Percentiles rank a stretch among this genome's conserved stretches.
Evolutionary conservation across 2,329 filamentous ascomycete species (phyloP).

Genomic region (Neodidymelliopsis sp.): DNA sequence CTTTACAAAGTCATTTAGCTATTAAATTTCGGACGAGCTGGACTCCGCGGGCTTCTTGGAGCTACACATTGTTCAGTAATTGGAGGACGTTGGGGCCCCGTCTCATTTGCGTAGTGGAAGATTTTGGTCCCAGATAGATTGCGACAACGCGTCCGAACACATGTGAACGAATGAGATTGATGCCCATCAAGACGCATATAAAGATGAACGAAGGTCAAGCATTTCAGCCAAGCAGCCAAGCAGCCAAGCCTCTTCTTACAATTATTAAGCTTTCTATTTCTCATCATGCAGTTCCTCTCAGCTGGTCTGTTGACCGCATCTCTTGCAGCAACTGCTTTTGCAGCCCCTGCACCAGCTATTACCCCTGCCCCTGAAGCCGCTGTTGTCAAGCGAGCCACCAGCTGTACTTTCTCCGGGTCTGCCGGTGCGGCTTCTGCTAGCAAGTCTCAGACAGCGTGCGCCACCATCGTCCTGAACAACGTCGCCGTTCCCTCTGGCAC

Average conservation of each 20-base stretch:
- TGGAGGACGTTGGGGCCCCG: slow-evolving; percentile 11
- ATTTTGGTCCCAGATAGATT: slow-evolving; percentile 13
- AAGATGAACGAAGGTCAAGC: slow-evolving; percentile 17
- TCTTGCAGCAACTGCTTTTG: slow-evolving; percentile 30
- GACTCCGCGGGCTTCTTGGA: not conserved
- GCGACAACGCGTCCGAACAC: not conserved
- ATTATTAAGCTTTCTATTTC: slow-evolving; percentile 8
- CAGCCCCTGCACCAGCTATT: slow-evolving; percentile 34
- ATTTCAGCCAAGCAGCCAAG: slow-evolving; percentile 24
- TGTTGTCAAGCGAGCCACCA: slow-evolving; percentile 32
- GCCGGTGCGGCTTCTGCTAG: slow-evolving; percentile 55
- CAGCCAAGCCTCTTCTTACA: slow-evolving; percentile 16
- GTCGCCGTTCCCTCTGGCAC: slow-evolving; percentile 64
- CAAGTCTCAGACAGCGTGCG: slow-evolving; percentile 59
- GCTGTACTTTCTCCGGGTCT: slow-evolving; percentile 62
- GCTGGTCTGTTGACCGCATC: slow-evolving; percentile 24
- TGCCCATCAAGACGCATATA: slow-evolving; percentile 13
- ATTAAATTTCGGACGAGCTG: not conserved
- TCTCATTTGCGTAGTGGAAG: slow-evolving; percentile 5
- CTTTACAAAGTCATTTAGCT: slow-evolving; percentile 5
- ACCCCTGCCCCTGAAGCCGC: slow-evolving; percentile 26
- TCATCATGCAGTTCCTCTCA: slow-evolving; percentile 24
- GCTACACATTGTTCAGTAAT: slow-evolving; percentile 2
- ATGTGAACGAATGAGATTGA: slow-evolving; percentile 5
- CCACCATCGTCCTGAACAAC: slow-evolving; percentile 62